phyloP scores from a whole-genome alignment of 169 alveolate genomes.

The Fabrea salina region DNA sequence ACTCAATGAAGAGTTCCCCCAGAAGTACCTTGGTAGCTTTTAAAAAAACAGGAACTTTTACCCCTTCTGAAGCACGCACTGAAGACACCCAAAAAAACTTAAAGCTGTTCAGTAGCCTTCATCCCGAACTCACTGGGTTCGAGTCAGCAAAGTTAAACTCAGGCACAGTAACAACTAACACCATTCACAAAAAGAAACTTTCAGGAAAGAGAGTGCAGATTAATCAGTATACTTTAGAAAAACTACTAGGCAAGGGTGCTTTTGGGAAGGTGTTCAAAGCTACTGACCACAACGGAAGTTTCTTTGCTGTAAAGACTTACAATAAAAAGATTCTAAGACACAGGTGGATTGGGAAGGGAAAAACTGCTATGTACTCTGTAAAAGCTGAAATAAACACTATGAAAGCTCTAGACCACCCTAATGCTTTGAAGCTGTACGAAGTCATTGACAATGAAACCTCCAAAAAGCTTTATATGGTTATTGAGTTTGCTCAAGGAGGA shows the following conservation, averaged over 20 bases:
- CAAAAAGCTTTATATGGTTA: constrained; percentile 18
- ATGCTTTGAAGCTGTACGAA: constrained; percentile 22
- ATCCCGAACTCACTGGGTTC: not conserved
- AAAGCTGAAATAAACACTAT: not conserved
- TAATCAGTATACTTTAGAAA: constrained; percentile 1
- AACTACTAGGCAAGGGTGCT: constrained; percentile 19
- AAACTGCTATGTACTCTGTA: not conserved
- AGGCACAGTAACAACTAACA: not conserved
- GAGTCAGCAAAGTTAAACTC: not conserved
- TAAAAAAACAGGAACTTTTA: too few species aligned
- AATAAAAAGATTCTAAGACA: not conserved
- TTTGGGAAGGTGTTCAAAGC: constrained; percentile 18
- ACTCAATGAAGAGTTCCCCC: too few species aligned
- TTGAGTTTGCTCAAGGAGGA: constrained; percentile 3
- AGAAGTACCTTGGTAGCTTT: too few species aligned
- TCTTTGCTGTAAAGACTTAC: constrained; percentile 1
- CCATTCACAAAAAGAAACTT: not conserved
- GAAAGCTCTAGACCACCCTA: not conserved
- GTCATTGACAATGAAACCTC: constrained; percentile 6
- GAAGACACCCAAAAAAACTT: too few species aligned
- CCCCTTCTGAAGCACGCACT: too few species aligned
- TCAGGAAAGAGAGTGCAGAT: not conserved
- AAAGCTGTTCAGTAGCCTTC: not conserved
- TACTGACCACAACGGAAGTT: not conserved
- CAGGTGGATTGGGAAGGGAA: constrained; percentile 22